A percentile compares a stretch with the other conserved stretches of the same genome.
Conservation (phyloP, 2,329 filamentous ascomycete genomes). For the Incumbomyces delicatus region DNA sequence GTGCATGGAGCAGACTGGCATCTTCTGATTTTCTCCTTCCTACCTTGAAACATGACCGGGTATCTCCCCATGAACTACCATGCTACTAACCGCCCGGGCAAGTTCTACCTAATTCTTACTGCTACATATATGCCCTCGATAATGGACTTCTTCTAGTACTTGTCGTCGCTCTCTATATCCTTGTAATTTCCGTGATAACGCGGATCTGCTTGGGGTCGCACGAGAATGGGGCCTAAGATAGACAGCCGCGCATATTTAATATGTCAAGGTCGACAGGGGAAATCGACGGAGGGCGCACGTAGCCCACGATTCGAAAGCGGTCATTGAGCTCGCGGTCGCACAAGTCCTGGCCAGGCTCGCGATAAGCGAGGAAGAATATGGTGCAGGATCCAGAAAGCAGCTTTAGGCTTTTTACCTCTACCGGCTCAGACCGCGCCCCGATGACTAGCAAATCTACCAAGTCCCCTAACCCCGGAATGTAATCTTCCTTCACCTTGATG, state of each 20-base stretch:
- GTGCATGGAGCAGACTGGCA: no score
- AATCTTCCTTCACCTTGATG: constrained; percentile 84
- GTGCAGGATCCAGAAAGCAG: constrained; percentile 54
- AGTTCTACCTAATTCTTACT: no score
- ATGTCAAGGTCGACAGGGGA: neutral
- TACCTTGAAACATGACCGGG: no score
- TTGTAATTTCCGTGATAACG: neutral
- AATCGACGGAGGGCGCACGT: neutral
- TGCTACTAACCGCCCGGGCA: no score
- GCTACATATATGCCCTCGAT: no score
- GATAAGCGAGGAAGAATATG: constrained; percentile 68
- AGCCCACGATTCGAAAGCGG: neutral
- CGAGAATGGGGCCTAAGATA: neutral
- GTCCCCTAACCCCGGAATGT: constrained; percentile 65
- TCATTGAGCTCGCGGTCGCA: neutral
- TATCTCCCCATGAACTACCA: no score
- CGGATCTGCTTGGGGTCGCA: neutral
- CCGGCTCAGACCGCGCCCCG: constrained; percentile 60
- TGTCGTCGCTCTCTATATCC: no score
- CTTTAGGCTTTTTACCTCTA: constrained; percentile 37
- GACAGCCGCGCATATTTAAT: neutral
- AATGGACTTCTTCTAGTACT: no score
- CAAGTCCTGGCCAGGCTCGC: constrained; percentile 57
- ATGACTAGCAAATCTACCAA: constrained; percentile 73
- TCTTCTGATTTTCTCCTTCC: no score